Base-by-base conservation (phyloP, 1,139 yeast genomes). In the Pichia sp. region DNA sequence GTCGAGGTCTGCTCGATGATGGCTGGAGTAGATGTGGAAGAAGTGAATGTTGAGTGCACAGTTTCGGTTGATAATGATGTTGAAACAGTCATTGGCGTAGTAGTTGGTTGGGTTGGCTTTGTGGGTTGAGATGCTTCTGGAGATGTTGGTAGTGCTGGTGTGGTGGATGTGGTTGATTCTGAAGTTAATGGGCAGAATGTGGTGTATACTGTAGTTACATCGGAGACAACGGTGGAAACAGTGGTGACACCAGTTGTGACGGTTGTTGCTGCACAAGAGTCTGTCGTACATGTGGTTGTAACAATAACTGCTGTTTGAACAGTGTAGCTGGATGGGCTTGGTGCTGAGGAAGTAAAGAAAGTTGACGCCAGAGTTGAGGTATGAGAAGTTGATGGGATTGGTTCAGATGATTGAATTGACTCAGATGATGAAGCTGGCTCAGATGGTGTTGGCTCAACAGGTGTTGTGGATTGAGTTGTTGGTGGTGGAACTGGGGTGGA, bases 121-220 rank as follows among this genome's bases (percentile, higher is more conserved):
- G 4, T 11, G n/a, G 26, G 26, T 1, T 13, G n/a, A 23, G 26
- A n/a, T n/a, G n/a, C n/a, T n/a, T n/a, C n/a, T n/a, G n/a, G n/a
- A n/a, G 27, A n/a, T n/a, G 14, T 7, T 12, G 3, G 13, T 24
- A 15, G 27, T 11, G 10, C 8, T 11, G 31, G 31, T 13, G 31
- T 14, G 20, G 16, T 7, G 29, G 13, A 21, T 22, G 27, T 17
- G 17, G 23, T 17, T 7, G 19, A 12, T 19, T 6, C 23, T 14
- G 25, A 20, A 13, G 28, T 13, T 5, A 30, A 14, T 25, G 37
- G 31, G 27, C 29, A 24, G 15, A 19, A 29, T 22, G 35, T 28
- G 6, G 37, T 29, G 14, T 29, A 29, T 8, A 20, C 19, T 19
- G 32, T 33, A 6, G 37, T 29, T 7, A 23, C 26, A 9, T 25